Percentiles rank a stretch among this genome's conserved stretches.
phyloP scores from a whole-genome alignment of 495 filamentous ascomycete species.

The Mytilinidion resinicola region DNA sequence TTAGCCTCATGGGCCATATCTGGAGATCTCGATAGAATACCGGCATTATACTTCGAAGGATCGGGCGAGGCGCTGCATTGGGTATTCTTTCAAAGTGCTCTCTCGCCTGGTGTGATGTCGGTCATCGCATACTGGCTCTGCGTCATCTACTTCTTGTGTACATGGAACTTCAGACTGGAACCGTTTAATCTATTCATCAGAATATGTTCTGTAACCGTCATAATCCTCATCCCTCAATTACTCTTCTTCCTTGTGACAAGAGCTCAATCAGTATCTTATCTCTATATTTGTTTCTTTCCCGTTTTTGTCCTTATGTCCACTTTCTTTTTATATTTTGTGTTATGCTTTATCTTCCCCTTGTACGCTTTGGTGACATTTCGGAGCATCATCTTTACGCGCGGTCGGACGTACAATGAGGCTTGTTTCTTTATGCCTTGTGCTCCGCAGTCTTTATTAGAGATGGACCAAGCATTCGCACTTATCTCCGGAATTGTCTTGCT shows the following conservation, averaged over 20 bases:
- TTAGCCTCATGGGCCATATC: no score
- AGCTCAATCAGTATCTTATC: background rate
- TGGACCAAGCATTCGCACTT: background rate
- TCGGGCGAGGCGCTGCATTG: no score
- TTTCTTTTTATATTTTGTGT: background rate
- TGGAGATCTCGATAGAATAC: no score
- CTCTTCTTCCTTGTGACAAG: background rate
- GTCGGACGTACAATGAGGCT: background rate
- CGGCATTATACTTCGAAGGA: no score
- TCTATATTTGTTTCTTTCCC: background rate
- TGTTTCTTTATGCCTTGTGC: background rate
- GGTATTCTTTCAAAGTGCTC: background rate
- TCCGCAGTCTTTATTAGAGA: background rate
- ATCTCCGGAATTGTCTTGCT: background rate
- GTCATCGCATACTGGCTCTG: background rate
- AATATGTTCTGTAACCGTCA: background rate
- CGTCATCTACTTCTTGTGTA: no score
- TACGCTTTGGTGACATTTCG: background rate
- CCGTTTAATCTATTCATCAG: background rate
- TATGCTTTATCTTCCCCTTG: background rate
- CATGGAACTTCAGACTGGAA: no score
- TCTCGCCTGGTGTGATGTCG: background rate
- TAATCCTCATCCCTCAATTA: background rate
- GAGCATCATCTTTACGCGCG: background rate
- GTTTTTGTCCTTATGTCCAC: background rate